Evolutionary conservation across 345 rosid species (phyloP).

Genomic region (Bruguiera gymnorhiza): DNA sequence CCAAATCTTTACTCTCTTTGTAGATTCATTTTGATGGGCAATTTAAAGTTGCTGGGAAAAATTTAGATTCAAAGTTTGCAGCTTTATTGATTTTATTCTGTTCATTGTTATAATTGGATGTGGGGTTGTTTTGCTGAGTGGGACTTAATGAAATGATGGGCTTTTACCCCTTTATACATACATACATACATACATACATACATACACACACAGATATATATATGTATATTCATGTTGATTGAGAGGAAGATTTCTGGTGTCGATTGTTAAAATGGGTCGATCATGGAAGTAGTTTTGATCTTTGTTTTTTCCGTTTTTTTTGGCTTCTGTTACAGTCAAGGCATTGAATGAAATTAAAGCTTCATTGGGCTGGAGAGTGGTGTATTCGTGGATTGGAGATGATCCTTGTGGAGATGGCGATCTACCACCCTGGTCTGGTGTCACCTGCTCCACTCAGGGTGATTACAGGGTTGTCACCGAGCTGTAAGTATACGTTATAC

Average conservation of each 20-base stretch:
- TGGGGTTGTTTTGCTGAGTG: no score
- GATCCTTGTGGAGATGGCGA: constrained; percentile 95
- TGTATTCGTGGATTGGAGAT: constrained; percentile 94
- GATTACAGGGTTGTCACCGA: constrained; percentile 90
- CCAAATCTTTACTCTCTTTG: no score
- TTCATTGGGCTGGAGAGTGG: constrained; percentile 98
- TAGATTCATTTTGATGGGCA: no score
- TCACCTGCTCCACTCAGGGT: constrained; percentile 85
- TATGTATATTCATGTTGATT: background rate
- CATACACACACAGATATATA: no score
- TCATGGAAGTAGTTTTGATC: background rate
- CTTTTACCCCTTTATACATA: no score
- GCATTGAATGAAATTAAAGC: constrained; percentile 97
- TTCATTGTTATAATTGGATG: no score
- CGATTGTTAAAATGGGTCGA: background rate
- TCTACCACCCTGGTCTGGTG: constrained; percentile 94
- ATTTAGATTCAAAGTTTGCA: no score
- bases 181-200: no score
- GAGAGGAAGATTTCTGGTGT: background rate
- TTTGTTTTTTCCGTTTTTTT: no score
- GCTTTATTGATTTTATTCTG: no score
- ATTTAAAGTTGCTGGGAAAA: no score
- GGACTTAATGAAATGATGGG: no score
- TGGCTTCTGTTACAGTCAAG: constrained; percentile 50
- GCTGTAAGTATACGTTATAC: constrained; percentile 38